Base-by-base conservation (phyloP, 805 yeast species). In the Candida germanica region DNA sequence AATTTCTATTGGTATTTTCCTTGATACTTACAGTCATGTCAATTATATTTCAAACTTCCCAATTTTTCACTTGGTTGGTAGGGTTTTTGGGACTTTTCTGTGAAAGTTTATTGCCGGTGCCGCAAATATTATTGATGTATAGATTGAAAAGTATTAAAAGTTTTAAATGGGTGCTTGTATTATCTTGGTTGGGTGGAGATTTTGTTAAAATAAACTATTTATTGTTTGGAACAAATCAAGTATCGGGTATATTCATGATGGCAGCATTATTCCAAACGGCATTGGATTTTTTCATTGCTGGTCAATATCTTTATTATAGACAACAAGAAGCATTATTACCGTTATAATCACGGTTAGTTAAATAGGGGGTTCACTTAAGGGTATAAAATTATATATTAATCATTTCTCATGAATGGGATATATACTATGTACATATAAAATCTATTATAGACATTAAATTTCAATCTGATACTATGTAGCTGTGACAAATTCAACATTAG, bases 151-250 rank as follows among this genome's bases (percentile, higher is more conserved):
- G 87, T 0, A 78, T 84, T 6, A 82, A 82, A 45, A 91, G 93
- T 41, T 88, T 88, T 63, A 82, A 87, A 50, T 66, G 80, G 33
- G 76, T 91, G 18, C 63, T 88, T 22, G 56, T 88, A 24, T 60
- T 87, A 13, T 81, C 89, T 50, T 88, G 97, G 97, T 65, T 88
- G 4, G 81, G 91, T 41, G 96, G 96, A 39, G 97, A 88, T 60
- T 65, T 82, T 26, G 73, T 87, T 25, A 89, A 89, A 55, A 75
- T 87, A 16, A 66, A 80, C 35, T 86, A 85, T 51, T 64, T 86
- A 35, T 49, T 84, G n/a, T 84, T 71, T 56, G 95, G 95, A 11
- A 83, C 93, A 1, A 73, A 73, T 36, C 73, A 84, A 46, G 75
- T 85, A 19, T 80, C 88, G 2, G 47, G 62, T 5, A 65, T 84